Conservation (phyloP, 139 green algal species). For the Yamagishiella unicocca region DNA sequence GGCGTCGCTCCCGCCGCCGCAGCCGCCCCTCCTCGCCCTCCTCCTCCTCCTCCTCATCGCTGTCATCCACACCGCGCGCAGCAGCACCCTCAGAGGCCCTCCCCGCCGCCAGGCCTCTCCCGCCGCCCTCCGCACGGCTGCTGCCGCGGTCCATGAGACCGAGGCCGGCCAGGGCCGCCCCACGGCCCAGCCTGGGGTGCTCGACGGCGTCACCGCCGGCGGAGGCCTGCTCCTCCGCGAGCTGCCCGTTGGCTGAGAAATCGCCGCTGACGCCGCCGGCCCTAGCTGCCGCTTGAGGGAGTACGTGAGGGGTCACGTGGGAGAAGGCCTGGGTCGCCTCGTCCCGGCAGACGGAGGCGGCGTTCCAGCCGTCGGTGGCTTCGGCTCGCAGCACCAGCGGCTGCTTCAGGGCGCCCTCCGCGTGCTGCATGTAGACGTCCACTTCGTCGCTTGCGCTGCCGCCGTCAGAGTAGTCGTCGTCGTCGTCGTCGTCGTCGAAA, state of each 20-base stretch:
- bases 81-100: no score
- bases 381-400: not conserved
- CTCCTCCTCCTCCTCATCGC: no score
- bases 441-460: not conserved
- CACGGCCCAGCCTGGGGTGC: no score
- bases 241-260: not conserved
- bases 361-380: not conserved
- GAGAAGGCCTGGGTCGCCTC: no score
- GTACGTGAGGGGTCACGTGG: no score
- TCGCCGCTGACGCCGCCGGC: not conserved
- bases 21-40: no score
- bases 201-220: not conserved
- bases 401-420: not conserved
- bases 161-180: not conserved
- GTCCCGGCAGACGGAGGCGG: not conserved
- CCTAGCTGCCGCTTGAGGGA: not conserved
- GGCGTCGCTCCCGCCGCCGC: no score
- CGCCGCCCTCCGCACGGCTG: not conserved
- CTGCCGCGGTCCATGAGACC: not conserved
- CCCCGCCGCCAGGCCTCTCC: not conserved
- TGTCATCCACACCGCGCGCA: no score
- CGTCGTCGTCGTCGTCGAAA: not conserved
- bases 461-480: not conserved
- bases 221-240: not conserved
- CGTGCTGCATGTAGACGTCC: not conserved